These are phyloP conservation scores for Candida oleophila DNA, from an alignment of 805 yeast genomes.

Conservation along the genomic window DNA sequence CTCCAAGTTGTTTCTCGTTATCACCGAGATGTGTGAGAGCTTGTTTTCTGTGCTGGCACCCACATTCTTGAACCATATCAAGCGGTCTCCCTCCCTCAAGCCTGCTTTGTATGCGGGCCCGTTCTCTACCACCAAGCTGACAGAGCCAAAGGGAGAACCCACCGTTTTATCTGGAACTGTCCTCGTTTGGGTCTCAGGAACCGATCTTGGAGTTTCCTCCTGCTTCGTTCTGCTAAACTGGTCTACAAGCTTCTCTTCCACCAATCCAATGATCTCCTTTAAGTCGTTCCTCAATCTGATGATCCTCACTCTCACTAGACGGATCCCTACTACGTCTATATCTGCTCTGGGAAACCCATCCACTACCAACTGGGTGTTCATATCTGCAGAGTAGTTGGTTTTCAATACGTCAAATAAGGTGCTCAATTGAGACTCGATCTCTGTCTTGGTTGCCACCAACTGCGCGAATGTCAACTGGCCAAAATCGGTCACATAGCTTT, in stretches of 20 bases:
- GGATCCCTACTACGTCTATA: slow-evolving; percentile 68
- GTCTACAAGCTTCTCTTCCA: slow-evolving; percentile 47
- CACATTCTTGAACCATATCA: slow-evolving; percentile 46
- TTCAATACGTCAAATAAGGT: slow-evolving; percentile 42
- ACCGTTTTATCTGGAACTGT: background rate
- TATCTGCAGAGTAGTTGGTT: slow-evolving; percentile 48
- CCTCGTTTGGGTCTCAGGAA: background rate
- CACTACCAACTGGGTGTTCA: slow-evolving; percentile 59
- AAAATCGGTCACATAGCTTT: slow-evolving; percentile 19
- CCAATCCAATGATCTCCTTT: slow-evolving; percentile 41
- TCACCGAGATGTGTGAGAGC: slow-evolving; percentile 41
- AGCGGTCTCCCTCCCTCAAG: slow-evolving; percentile 50
- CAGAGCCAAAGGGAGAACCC: slow-evolving; percentile 51
- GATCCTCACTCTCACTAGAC: slow-evolving; percentile 62
- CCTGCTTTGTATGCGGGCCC: slow-evolving; percentile 63
- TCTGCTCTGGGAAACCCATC: slow-evolving; percentile 90
- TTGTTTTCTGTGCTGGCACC: slow-evolving; percentile 56
- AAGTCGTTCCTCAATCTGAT: slow-evolving; percentile 73
- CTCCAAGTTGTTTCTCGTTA: slow-evolving; percentile 41
- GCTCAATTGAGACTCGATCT: slow-evolving; percentile 25
- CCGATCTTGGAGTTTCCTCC: background rate
- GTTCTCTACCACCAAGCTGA: slow-evolving; percentile 45
- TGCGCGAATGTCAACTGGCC: slow-evolving; percentile 11
- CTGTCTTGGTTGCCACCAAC: slow-evolving; percentile 13
- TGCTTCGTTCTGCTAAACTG: slow-evolving; percentile 29